Evolutionary conservation across 257 asterid genomes (phyloP), one percentile per base, ranked within the genome.

Genomic region (Solanum clarkiae): DNA sequence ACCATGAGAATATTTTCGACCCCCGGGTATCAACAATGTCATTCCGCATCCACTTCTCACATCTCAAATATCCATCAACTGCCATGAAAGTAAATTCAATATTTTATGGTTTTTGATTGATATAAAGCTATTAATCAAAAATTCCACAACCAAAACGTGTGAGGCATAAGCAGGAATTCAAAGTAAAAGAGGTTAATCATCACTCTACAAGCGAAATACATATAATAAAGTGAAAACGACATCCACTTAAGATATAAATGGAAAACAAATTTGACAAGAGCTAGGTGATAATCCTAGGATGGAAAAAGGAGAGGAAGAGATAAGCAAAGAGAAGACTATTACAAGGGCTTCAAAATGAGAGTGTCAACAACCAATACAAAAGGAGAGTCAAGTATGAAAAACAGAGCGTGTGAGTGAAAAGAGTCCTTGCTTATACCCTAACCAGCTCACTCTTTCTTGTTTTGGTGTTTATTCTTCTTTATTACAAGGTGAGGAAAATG

Each of bases 1-100:
- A 94, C 95, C 97, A 94, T 81, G 97, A 93, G 84, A 94, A 77
- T 77, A 51, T 77, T 77, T 77, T 77, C 47, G 82, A 77, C 82
- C 53, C 82, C 16, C 63, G 63, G 17, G 82, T 77, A 77, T 77
- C 82, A 53, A 77, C 65, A 53, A 77, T 77, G 63, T 77, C 82
- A 53, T 77, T 77, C 63, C 82, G 63, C 82, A 77, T 77, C 65
- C 82, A 77, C 65, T 77, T 77, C 49, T 51, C 82, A 26, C 82
- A 77, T 53, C 82, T 77, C 47, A 77, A 77, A 26, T 26, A 77
- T 53, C 82, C 65, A 77, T 77, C 82, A 77, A 77, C 98, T 49
- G 81, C 22, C 81, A 49, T 49, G 62, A 75, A 24, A 75, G 57
- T 8, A 47, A 45, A 49, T 47, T 74, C 81, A 49, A 49, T 13